Percentiles rank a stretch among this genome's conserved stretches.
Conservation (phyloP, 2,329 filamentous ascomycete genomes). For the Aspergillus fischeri region DNA sequence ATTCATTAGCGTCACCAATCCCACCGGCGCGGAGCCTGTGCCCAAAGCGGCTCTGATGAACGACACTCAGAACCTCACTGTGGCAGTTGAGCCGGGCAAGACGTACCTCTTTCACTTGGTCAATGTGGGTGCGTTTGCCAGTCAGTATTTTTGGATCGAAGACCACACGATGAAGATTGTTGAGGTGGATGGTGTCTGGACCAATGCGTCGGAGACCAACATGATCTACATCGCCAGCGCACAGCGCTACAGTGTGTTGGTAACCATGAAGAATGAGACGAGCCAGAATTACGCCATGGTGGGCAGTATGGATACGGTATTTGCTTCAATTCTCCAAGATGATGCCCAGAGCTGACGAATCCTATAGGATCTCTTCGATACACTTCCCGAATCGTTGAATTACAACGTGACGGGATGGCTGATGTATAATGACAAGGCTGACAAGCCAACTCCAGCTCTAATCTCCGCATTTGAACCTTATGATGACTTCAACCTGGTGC, state of each 20-base stretch:
- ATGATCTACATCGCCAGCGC: constrained; percentile 65
- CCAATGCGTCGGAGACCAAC: constrained; percentile 53
- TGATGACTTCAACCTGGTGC: constrained; percentile 51
- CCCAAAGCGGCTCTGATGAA: constrained; percentile 67
- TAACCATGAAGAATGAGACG: constrained; percentile 59
- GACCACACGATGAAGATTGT: constrained; percentile 59
- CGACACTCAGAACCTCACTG: constrained; percentile 58
- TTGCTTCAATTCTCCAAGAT: neutral
- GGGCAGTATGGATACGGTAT: constrained; percentile 61
- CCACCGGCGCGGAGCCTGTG: constrained; percentile 58
- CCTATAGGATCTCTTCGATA: constrained; percentile 61
- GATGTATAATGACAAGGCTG: constrained; percentile 45
- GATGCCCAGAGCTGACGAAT: constrained; percentile 18
- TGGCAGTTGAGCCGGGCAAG: constrained; percentile 59
- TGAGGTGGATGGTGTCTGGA: constrained; percentile 68
- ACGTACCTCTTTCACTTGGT: constrained; percentile 68
- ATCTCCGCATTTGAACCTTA: constrained; percentile 61
- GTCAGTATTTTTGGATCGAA: constrained; percentile 45
- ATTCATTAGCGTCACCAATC: constrained; percentile 49
- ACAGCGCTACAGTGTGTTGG: constrained; percentile 53
- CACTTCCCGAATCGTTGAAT: constrained; percentile 61
- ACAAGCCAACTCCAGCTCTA: constrained; percentile 43
- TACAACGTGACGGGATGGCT: constrained; percentile 40
- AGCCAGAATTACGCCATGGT: constrained; percentile 62
- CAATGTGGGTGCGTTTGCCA: constrained; percentile 66